A percentile compares a stretch with the other conserved stretches of the same genome.
These are phyloP conservation scores for Syzygium grande DNA, from an alignment of 345 rosid species.

Conservation along the genomic window DNA sequence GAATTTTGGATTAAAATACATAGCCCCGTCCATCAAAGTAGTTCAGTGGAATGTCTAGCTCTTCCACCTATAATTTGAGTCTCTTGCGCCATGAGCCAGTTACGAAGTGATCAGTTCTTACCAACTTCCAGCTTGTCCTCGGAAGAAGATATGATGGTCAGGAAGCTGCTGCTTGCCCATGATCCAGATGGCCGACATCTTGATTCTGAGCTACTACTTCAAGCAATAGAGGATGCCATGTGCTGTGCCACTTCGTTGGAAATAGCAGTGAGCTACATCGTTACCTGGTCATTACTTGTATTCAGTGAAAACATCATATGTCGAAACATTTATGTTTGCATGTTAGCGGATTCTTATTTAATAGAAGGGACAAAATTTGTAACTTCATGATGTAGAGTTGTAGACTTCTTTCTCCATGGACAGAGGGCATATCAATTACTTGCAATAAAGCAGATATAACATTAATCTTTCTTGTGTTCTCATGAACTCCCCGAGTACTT, in stretches of 20 bases:
- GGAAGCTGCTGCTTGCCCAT: constrained; percentile 49
- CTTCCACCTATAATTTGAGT: background rate
- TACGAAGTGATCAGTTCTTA: background rate
- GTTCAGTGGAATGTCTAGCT: background rate
- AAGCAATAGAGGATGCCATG: constrained; percentile 49
- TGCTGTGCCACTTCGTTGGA: constrained; percentile 24
- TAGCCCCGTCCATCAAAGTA: background rate
- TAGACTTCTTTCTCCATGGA: background rate
- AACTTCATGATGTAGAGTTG: background rate
- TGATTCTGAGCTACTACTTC: constrained; percentile 52
- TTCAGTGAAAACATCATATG: background rate
- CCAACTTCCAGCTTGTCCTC: background rate
- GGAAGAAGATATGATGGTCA: constrained; percentile 44
- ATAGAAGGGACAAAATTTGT: background rate
- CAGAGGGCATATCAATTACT: background rate
- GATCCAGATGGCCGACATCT: constrained; percentile 69
- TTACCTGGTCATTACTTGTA: background rate
- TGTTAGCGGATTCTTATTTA: background rate
- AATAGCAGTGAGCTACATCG: constrained; percentile 2
- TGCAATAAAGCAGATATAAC: background rate
- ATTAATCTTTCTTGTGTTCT: background rate
- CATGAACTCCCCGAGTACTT: background rate
- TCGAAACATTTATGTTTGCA: background rate
- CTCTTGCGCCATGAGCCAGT: background rate
- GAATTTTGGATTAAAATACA: background rate